A percentile compares a stretch with the other conserved stretches of the same genome.
These are phyloP conservation scores for Dianthus caryophyllus DNA, from an alignment of 148 eudicot genomes.

Conservation along the genomic window DNA sequence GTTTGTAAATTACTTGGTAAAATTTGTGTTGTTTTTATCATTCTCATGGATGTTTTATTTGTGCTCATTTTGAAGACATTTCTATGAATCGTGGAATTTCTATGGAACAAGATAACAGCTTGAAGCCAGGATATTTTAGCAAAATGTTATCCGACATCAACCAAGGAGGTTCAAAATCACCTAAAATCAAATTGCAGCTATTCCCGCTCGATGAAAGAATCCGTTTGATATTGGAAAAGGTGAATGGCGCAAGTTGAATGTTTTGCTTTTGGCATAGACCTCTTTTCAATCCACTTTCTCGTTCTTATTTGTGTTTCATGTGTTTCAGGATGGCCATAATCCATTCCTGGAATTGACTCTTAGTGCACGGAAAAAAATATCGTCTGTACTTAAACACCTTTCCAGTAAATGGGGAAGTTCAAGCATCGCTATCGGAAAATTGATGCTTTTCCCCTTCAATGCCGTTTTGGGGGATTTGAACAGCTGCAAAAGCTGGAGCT, in stretches of 20 bases:
- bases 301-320: neutral
- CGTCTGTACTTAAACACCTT: conserved; percentile 79
- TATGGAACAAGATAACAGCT: conserved; percentile 3
- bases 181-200: conserved; percentile 83
- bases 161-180: conserved; percentile 12
- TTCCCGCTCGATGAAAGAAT: conserved; percentile 67
- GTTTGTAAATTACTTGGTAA: neutral
- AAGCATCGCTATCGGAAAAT: conserved; percentile 53
- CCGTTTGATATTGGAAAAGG: conserved; percentile 63
- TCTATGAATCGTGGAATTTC: conserved; percentile 1
- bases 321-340: conserved; percentile 71
- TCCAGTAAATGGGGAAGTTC: conserved; percentile 75
- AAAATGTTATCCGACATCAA: conserved; percentile 15
- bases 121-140: neutral
- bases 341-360: conserved; percentile 81
- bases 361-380: conserved; percentile 69
- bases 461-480: conserved; percentile 27
- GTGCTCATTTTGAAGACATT: conserved; percentile 1
- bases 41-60: neutral
- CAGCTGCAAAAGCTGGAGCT: conserved; percentile 56
- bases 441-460: conserved; percentile 60
- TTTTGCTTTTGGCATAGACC: neutral
- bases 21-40: neutral
- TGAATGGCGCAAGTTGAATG: conserved; percentile 12
- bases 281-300: neutral